phyloP scores from a whole-genome alignment of 2,329 filamentous ascomycete genomes.

The Colletotrichum sansevieriae region DNA sequence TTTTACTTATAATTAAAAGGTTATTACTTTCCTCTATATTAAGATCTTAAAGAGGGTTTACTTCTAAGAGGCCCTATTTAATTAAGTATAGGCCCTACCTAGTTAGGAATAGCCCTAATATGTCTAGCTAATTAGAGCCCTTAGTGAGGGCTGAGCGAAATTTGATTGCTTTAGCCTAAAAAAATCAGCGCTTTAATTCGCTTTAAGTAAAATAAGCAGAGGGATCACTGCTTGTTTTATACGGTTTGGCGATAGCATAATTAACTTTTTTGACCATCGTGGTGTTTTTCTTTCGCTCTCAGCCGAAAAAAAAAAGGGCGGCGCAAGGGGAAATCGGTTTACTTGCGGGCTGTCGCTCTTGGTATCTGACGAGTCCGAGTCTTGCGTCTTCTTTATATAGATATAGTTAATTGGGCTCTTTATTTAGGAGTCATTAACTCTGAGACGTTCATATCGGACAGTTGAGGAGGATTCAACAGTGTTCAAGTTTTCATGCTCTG shows the following conservation, averaged over 20 bases:
- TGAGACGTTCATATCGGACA: background rate
- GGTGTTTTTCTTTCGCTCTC: background rate
- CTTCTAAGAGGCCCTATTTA: too few relatives aligned
- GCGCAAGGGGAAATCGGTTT: background rate
- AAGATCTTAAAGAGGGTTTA: too few relatives aligned
- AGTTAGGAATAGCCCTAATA: too few relatives aligned
- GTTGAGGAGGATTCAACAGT: background rate
- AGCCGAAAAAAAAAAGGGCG: constrained; percentile 16
- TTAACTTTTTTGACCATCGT: background rate
- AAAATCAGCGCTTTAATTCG: too few relatives aligned
- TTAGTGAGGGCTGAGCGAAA: too few relatives aligned
- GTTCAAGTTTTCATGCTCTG: background rate
- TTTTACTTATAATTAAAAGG: too few relatives aligned
- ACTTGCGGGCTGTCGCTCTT: constrained; percentile 2
- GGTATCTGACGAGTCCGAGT: background rate
- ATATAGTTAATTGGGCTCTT: background rate
- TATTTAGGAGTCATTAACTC: background rate
- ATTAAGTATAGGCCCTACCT: too few relatives aligned
- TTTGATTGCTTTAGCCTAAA: too few relatives aligned
- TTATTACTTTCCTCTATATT: too few relatives aligned
- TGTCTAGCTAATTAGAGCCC: too few relatives aligned
- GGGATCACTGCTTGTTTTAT: too few relatives aligned
- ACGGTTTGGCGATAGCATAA: background rate
- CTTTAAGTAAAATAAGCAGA: too few relatives aligned
- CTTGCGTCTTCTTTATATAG: background rate